Evolutionary conservation across 208 protist genomes (phyloP), one percentile per base, ranked within the genome.

Genomic region (Herpetomonas samuelpessoai): DNA sequence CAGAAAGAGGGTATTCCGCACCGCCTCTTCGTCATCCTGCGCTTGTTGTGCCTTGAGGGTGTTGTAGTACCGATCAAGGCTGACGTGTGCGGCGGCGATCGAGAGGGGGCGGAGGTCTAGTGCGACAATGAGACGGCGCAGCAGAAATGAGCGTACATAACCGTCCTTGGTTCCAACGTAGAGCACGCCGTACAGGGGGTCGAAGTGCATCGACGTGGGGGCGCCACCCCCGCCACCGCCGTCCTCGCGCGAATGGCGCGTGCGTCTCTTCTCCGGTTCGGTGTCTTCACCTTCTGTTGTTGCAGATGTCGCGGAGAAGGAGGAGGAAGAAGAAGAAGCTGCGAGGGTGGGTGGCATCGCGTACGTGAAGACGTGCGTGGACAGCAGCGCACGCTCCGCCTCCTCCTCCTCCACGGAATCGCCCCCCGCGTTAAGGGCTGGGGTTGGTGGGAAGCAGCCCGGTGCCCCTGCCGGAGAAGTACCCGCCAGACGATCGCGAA

Each of bases 141-240:
- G 47, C 10, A 88, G 65, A 55, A 87, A 92, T 12, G 81, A 87
- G 44, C 77, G 60, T 31, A 92, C 28, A 57, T 71, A 88, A 16
- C 85, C 85, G 45, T 89, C 76, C 25, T 61, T 64, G n/a, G 85
- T 89, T 19, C 85, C 85, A 18, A 89, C 69, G 46, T 92, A 92
- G 4, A 92, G 44, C 26, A 76, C 74, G 52, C 68, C 74, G 66
- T 78, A 71, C 25, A 69, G 47, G 2, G 75, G 61, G 46, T 92
- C 85, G 62, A 89, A 92, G 60, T 77, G 65, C 28, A 92, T 39
- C 21, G 57, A 57, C 9, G 75, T 71, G 4, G 83, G 76, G 10
- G 47, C 52, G 47, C 85, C 85, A 16, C 35, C 29, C 74, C 54
- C 12, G 60, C 45, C 38, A 52, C 55, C 48, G 72, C 62, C 29